phyloP scores from a whole-genome alignment of 2,329 filamentous ascomycete genomes.

The Beauveria sp. region DNA sequence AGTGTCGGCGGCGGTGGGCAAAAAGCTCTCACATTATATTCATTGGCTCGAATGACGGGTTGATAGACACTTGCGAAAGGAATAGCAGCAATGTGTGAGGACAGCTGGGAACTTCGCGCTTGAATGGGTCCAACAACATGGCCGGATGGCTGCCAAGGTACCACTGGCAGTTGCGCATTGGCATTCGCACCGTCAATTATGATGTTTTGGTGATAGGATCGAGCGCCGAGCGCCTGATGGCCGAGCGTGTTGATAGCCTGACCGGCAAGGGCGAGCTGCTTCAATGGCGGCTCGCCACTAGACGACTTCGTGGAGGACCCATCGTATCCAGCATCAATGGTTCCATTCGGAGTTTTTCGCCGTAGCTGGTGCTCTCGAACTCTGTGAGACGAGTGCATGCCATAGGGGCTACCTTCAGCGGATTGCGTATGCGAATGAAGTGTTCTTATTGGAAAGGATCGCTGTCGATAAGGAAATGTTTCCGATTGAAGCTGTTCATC shows the following conservation, averaged over 20 bases:
- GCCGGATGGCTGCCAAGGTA: background rate
- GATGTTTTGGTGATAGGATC: background rate
- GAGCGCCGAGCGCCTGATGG: background rate
- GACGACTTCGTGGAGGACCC: constrained; percentile 67
- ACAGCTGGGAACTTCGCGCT: background rate
- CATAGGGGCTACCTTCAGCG: background rate
- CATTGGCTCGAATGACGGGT: constrained; percentile 27
- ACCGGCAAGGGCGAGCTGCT: constrained; percentile 72
- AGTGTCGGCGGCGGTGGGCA: constrained; percentile 28
- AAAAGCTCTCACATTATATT: constrained; percentile 31
- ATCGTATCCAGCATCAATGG: constrained; percentile 85
- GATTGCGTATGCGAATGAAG: constrained; percentile 3
- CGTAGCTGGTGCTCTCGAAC: constrained; percentile 67
- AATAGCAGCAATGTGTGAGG: background rate
- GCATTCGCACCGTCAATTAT: background rate
- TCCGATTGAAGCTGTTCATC: constrained; percentile 23
- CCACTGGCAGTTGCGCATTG: background rate
- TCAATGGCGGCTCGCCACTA: constrained; percentile 67
- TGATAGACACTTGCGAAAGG: constrained; percentile 18
- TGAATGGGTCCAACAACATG: background rate
- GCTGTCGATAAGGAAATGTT: constrained; percentile 19
- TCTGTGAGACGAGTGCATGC: constrained; percentile 20
- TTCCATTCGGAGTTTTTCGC: constrained; percentile 91
- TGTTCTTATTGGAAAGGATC: constrained; percentile 15
- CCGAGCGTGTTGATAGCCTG: background rate